These are phyloP conservation scores for Dipodascopsis uninucleata DNA, from an alignment of 805 yeast genomes.

Conservation along the genomic window DNA sequence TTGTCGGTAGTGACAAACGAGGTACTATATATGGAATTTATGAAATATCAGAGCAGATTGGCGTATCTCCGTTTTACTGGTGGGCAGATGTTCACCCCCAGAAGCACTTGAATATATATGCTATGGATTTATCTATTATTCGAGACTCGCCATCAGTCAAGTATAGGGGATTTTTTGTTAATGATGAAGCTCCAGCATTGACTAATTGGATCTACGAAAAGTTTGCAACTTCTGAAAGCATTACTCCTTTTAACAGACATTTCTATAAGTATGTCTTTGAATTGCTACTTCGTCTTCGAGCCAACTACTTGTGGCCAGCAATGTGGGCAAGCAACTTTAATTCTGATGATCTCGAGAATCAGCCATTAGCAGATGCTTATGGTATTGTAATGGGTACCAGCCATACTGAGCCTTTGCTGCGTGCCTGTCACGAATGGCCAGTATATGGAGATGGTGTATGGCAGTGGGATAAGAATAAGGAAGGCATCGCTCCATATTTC, in stretches of 20 bases:
- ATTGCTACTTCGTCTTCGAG: slow-evolving; percentile 16
- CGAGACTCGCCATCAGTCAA: slow-evolving; percentile 19
- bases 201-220: slow-evolving; percentile 21
- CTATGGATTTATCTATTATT: background rate
- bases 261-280: slow-evolving; percentile 21
- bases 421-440: slow-evolving; percentile 24
- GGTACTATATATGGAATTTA: slow-evolving; percentile 23
- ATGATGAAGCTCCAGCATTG: slow-evolving; percentile 22
- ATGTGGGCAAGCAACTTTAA: slow-evolving; percentile 25
- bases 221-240: slow-evolving; percentile 8
- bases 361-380: slow-evolving; percentile 21
- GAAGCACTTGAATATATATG: slow-evolving; percentile 9
- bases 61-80: slow-evolving; percentile 23
- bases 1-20: slow-evolving; percentile 23
- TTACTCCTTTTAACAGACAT: slow-evolving; percentile 12
- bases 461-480: slow-evolving; percentile 21
- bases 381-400: slow-evolving; percentile 25
- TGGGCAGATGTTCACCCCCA: slow-evolving; percentile 20
- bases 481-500: slow-evolving; percentile 10
- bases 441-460: slow-evolving; percentile 22
- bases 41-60: slow-evolving; percentile 22
- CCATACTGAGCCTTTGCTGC: slow-evolving; percentile 25
- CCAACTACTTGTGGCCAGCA: slow-evolving; percentile 24
- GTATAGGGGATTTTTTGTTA: slow-evolving; percentile 24
- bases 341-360: slow-evolving; percentile 19